These are phyloP conservation scores for Mortierella sp. DNA, from an alignment of 371 early-diverging fungal genomes.

Conservation along the genomic window DNA sequence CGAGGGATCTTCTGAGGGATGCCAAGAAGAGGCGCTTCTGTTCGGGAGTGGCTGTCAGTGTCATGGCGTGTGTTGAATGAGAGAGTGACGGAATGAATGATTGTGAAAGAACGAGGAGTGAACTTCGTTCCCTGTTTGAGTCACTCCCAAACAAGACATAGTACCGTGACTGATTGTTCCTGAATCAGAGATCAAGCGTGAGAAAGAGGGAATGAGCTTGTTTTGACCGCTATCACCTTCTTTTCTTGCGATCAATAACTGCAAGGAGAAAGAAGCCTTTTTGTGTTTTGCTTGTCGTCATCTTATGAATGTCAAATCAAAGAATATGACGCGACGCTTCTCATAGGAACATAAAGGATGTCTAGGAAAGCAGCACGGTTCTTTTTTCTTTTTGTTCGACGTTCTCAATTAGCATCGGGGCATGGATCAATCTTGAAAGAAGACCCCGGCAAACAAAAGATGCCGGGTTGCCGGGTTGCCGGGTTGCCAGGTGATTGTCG, in stretches of 20 bases:
- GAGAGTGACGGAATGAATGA: not conserved
- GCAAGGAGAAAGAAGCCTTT: too few species aligned
- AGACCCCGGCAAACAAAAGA: not conserved
- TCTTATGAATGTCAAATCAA: too few species aligned
- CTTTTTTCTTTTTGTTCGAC: not conserved
- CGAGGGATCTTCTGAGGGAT: constrained; percentile 37
- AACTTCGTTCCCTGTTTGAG: not conserved
- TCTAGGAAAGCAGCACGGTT: not conserved
- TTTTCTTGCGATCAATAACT: too few species aligned
- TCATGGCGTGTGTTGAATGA: constrained; percentile 18
- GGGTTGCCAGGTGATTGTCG: constrained; percentile 9
- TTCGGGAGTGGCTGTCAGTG: constrained; percentile 18
- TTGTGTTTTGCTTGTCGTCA: too few species aligned
- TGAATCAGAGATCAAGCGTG: not conserved
- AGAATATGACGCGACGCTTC: not conserved
- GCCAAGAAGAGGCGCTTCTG: constrained; percentile 49
- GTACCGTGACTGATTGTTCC: not conserved
- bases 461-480: constrained; percentile 6
- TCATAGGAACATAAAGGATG: not conserved
- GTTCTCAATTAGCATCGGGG: not conserved
- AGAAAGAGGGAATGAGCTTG: not conserved
- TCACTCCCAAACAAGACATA: not conserved
- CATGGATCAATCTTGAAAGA: not conserved
- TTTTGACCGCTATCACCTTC: too few species aligned
- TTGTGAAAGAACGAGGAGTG: not conserved